A percentile compares a stretch with the other conserved stretches of the same genome.
phyloP scores from a whole-genome alignment of 768 basidiomycete genomes.

The Trametes villosa region DNA sequence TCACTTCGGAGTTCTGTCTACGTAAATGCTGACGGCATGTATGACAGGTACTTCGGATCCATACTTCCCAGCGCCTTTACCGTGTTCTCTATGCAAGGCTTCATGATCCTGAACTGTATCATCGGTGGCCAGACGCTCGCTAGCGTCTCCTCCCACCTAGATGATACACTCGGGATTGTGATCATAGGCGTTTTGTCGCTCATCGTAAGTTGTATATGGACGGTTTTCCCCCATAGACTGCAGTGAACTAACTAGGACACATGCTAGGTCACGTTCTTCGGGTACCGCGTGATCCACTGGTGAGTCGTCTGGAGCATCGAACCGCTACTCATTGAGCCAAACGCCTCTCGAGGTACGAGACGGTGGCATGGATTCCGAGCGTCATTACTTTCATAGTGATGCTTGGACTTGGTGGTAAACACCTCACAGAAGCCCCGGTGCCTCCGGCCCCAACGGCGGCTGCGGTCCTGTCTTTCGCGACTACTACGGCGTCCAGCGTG shows the following conservation, averaged over 20 bases:
- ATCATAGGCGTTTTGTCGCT: conserved; percentile 47
- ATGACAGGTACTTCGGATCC: conserved; percentile 44
- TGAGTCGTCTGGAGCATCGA: neutral
- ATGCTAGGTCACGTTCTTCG: conserved; percentile 39
- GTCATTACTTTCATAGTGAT: conserved; percentile 43
- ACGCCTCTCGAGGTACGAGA: conserved; percentile 36
- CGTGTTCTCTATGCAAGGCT: conserved; percentile 50
- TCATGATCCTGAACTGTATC: conserved; percentile 54
- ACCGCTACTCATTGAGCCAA: neutral
- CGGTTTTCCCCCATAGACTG: neutral
- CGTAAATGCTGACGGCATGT: neutral
- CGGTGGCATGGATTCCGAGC: conserved; percentile 45
- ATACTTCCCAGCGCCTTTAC: conserved; percentile 45
- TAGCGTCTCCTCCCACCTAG: conserved; percentile 39
- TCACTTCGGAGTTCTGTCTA: neutral
- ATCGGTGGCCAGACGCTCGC: conserved; percentile 53
- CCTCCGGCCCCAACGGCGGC: conserved; percentile 38
- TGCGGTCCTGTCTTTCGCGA: conserved; percentile 47
- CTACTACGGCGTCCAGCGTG: conserved; percentile 48
- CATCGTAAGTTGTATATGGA: conserved; percentile 31
- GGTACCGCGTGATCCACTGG: conserved; percentile 39
- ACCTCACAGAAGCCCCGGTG: conserved; percentile 33
- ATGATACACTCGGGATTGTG: conserved; percentile 45
- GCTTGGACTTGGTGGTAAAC: conserved; percentile 42
- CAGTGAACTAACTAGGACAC: neutral